These are phyloP conservation scores for Noccaea bulbosa DNA, from an alignment of 345 rosid genomes.

Conservation along the genomic window DNA sequence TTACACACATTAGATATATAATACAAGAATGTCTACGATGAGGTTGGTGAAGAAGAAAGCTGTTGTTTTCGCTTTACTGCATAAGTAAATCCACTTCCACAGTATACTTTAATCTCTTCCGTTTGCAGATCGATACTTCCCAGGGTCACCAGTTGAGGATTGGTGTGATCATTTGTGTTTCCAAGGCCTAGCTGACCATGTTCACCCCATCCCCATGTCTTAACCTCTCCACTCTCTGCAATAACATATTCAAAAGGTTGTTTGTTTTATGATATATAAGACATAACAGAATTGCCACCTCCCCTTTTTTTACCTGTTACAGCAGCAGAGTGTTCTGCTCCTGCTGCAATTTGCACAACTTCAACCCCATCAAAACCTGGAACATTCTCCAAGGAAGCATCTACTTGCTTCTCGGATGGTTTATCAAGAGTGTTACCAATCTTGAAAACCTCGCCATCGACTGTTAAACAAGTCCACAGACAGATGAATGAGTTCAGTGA, in stretches of 20 bases:
- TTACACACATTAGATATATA: slow-evolving; percentile 7
- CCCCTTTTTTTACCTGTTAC: slow-evolving; percentile 55
- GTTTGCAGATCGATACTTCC: slow-evolving; percentile 27
- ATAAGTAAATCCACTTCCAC: slow-evolving; percentile 92
- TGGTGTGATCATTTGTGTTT: slow-evolving; percentile 56
- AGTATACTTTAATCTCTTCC: slow-evolving; percentile 50
- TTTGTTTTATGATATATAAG: not conserved
- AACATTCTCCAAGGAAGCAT: slow-evolving; percentile 53
- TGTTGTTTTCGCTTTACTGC: slow-evolving; percentile 43
- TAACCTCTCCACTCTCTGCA: slow-evolving; percentile 65
- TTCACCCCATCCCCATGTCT: slow-evolving; percentile 99
- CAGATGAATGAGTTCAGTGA: slow-evolving; percentile 20
- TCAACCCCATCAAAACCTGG: slow-evolving; percentile 48
- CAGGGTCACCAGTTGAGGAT: slow-evolving; percentile 54
- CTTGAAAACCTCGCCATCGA: slow-evolving; percentile 62
- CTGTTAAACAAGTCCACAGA: slow-evolving; percentile 47
- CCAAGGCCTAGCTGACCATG: slow-evolving; percentile 95
- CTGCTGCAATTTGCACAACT: slow-evolving; percentile 68
- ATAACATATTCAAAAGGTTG: slow-evolving; percentile 6
- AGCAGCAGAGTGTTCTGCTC: slow-evolving; percentile 89
- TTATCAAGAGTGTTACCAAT: slow-evolving; percentile 62
- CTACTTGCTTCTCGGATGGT: slow-evolving; percentile 37
- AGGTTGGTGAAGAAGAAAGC: slow-evolving; percentile 18
- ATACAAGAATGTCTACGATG: slow-evolving; percentile 17
- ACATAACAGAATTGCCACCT: not conserved